Base-by-base conservation (phyloP, 495 filamentous ascomycete species). In the Hypoxylon perforatum region DNA sequence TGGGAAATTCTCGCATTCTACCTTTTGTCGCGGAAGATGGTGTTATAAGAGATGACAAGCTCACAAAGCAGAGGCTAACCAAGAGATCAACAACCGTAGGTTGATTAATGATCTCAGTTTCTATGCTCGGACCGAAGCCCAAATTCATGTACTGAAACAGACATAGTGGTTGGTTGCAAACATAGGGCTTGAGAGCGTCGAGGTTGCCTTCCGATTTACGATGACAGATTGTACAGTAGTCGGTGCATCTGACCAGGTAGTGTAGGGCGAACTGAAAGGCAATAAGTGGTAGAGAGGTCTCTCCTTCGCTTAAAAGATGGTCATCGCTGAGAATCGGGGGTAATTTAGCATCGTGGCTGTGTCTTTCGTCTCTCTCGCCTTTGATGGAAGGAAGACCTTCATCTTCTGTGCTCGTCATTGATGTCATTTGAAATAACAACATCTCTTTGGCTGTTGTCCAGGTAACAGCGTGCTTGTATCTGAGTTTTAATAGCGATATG, bases 131-230 rank as follows among this genome's bases (percentile, higher is more conserved):
- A 0, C 94, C 94, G 73, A 97, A 88, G 0, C 92, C 93, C 22
- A 95, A 81, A n/a, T 84, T 83, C 86, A 97, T 91, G 78, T 96
- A 97, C 70, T 98, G 94, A 65, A 92, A 95, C 1, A 97, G 78
- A 71, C 94, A 98, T 7, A 98, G 81, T 3, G 84, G 85, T 17
- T 87, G 86, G 23, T 85, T 87, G 81, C 94, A 98, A 17, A 97
- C 92, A 68, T 95, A 97, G 0, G 94, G 94, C 61, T 93, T 94
- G 42, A 98, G 79, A n/a, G 94, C 90, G 66, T 94, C 91, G 46
- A 96, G 90, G 6, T 86, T 84, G 5, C 82, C 83, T n/a, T 85
- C 73, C 28, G 92, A 82, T 69, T 85, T 90, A 68, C 85, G 85
- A 73, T 96, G 91, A 68, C 94, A 98, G 12, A 93, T 87, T 38